Percentiles rank a stretch among this genome's conserved stretches.
These are phyloP conservation scores for Atalantia buxifolia DNA, from an alignment of 345 rosid genomes.

Conservation along the genomic window DNA sequence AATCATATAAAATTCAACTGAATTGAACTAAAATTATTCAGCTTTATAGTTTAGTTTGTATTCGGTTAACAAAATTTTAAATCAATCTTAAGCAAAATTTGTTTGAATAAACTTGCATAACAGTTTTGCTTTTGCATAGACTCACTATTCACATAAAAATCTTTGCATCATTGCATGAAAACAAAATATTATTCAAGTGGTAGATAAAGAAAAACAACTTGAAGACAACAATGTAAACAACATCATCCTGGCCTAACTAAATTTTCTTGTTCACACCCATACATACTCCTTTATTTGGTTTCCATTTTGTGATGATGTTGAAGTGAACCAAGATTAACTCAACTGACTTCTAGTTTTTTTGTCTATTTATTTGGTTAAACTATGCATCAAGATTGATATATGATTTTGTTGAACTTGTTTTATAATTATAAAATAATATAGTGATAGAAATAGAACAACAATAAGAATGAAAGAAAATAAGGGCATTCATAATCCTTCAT, in stretches of 20 bases:
- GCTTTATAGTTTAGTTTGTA: too few relatives aligned
- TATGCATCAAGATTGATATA: too few relatives aligned
- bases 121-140: background rate
- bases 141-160: background rate
- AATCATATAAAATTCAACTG: too few relatives aligned
- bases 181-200: background rate
- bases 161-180: background rate
- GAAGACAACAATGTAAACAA: background rate
- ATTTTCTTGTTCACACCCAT: conserved; percentile 1
- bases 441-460: too few relatives aligned
- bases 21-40: too few relatives aligned
- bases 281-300: background rate
- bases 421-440: too few relatives aligned
- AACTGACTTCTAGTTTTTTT: background rate
- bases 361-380: too few relatives aligned
- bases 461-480: too few relatives aligned
- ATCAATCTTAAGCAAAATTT: background rate
- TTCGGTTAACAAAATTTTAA: too few relatives aligned
- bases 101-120: background rate
- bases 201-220: background rate
- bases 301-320: background rate
- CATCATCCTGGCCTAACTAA: background rate
- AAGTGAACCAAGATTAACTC: background rate
- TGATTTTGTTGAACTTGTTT: too few relatives aligned
- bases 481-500: too few relatives aligned